Base-by-base conservation (phyloP, 306 rosid species). In the Argentina anserina region DNA sequence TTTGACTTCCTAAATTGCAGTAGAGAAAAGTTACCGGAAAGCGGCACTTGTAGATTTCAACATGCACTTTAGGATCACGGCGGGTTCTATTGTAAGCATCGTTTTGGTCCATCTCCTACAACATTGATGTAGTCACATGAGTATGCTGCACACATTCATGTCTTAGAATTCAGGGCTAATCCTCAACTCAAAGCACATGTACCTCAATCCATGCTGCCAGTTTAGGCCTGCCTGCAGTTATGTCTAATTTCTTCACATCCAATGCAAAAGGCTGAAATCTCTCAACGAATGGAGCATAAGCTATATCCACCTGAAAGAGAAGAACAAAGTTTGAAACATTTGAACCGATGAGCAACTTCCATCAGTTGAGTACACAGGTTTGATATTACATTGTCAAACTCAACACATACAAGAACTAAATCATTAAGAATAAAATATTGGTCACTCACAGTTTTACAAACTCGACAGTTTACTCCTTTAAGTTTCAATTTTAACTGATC, bases 281-380 rank as follows among this genome's bases (percentile, higher is more conserved):
- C 81, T 88, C 98, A 29, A 88, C 53, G 68, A 90, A 90, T 14
- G 98, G 95, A 65, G 84, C 90, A 74, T 90, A 90, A 67, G 94
- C 98, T 82, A 90, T 90, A 80, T 88, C 98, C 84, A 85, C 96
- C 97, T 88, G 83, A 83, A 82, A 67, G 68, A 75, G 12, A 74
- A 53, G 47, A 55, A 67, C 70, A n/a, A 33, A 67, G 25, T 34
- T 61, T 13, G 21, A 60, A 37, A 59, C 40, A 2, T 5, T 49
- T 12, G 43, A 55, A 31, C 21, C 47, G 39, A 43, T 59, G 36
- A 5, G 36, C 47, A 37, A 59, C 21, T 70, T 39, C 6, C 21
- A 26, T 14, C 14, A 28, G 37, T 58, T 12, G 0, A 1, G 25
- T 37, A 4, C 3, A 37, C 33, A 50, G 56, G 56, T 49, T 20